phyloP scores from a whole-genome alignment of 2,329 filamentous ascomycete species.

The Fusarium cicatricum region DNA sequence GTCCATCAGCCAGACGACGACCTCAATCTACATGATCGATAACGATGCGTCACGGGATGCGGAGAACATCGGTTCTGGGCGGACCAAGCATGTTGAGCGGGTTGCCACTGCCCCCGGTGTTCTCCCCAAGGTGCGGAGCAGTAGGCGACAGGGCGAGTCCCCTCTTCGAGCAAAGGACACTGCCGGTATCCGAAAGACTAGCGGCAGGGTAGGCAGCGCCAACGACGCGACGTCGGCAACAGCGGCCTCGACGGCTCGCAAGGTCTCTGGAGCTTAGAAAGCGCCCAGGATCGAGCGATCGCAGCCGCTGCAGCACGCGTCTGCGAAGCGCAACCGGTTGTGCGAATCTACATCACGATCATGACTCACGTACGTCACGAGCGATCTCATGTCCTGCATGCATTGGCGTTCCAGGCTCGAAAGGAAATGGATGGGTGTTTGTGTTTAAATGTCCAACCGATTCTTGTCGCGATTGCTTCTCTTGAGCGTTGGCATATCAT shows the following conservation, averaged over 20 bases:
- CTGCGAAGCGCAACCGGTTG: conserved; percentile 30
- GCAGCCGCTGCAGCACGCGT: conserved; percentile 30
- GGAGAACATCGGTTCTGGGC: conserved; percentile 71
- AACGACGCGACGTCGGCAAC: conserved; percentile 54
- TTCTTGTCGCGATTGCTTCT: conserved; percentile 33
- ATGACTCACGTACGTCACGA: conserved; percentile 53
- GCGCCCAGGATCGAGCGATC: conserved; percentile 26
- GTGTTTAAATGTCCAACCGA: conserved; percentile 36
- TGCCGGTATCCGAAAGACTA: conserved; percentile 69
- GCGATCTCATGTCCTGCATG: conserved; percentile 54
- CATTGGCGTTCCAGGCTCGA: conserved; percentile 51
- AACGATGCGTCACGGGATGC: conserved; percentile 75
- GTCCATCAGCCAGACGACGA: conserved; percentile 79
- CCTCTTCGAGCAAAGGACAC: conserved; percentile 60
- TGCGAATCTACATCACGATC: conserved; percentile 50
- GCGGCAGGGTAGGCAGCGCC: conserved; percentile 69
- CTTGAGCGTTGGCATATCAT: conserved; percentile 17
- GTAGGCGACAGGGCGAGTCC: conserved; percentile 62
- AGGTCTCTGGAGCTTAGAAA: conserved; percentile 59
- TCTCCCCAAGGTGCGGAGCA: conserved; percentile 71
- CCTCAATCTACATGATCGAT: conserved; percentile 70
- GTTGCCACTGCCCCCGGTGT: conserved; percentile 63
- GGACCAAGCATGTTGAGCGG: conserved; percentile 67
- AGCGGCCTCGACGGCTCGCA: conserved; percentile 57
- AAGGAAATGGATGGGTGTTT: conserved; percentile 32